A percentile compares a stretch with the other conserved stretches of the same genome.
phyloP scores from a whole-genome alignment of 2,329 filamentous ascomycete species.

The Phaeophleospora eucalypticola region DNA sequence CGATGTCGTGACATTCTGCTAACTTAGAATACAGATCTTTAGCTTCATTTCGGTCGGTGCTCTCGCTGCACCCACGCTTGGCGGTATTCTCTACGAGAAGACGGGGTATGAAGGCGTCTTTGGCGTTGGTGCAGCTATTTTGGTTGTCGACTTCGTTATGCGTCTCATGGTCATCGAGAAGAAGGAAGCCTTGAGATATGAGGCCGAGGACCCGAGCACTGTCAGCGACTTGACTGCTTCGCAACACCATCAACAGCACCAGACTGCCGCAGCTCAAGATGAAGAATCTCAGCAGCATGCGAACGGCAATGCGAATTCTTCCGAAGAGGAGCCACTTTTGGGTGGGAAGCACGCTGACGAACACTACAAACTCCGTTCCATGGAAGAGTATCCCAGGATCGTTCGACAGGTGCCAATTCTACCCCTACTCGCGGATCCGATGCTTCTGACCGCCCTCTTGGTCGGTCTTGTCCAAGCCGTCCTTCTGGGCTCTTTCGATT shows the following conservation, averaged over 20 bases:
- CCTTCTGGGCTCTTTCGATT: slow-evolving; percentile 43
- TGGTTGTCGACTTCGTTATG: slow-evolving; percentile 58
- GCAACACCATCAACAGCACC: slow-evolving; percentile 12
- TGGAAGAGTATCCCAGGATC: slow-evolving; percentile 37
- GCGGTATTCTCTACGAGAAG: slow-evolving; percentile 58
- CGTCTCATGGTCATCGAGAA: slow-evolving; percentile 61
- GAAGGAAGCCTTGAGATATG: slow-evolving; percentile 50
- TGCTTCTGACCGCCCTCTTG: slow-evolving; percentile 39
- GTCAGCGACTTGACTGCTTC: slow-evolving; percentile 18
- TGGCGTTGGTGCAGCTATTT: slow-evolving; percentile 50
- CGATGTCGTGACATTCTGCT: background rate
- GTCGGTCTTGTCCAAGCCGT: slow-evolving; percentile 45
- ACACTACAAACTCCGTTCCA: slow-evolving; percentile 41
- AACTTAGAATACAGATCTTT: slow-evolving; percentile 43
- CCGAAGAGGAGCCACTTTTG: slow-evolving; percentile 40
- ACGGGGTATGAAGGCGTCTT: slow-evolving; percentile 58
- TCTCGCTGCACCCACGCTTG: slow-evolving; percentile 55
- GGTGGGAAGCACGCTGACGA: slow-evolving; percentile 26
- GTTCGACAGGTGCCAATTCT: slow-evolving; percentile 47
- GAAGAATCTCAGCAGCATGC: slow-evolving; percentile 17
- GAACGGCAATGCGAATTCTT: slow-evolving; percentile 7
- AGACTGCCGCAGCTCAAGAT: slow-evolving; percentile 14
- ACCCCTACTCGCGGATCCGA: slow-evolving; percentile 38
- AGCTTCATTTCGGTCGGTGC: slow-evolving; percentile 57
- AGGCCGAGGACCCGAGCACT: slow-evolving; percentile 26